A percentile compares a stretch with the other conserved stretches of the same genome.
Evolutionary conservation across 371 early-diverging fungal genomes (phyloP).

Genomic region (Parasitella parasitica): DNA sequence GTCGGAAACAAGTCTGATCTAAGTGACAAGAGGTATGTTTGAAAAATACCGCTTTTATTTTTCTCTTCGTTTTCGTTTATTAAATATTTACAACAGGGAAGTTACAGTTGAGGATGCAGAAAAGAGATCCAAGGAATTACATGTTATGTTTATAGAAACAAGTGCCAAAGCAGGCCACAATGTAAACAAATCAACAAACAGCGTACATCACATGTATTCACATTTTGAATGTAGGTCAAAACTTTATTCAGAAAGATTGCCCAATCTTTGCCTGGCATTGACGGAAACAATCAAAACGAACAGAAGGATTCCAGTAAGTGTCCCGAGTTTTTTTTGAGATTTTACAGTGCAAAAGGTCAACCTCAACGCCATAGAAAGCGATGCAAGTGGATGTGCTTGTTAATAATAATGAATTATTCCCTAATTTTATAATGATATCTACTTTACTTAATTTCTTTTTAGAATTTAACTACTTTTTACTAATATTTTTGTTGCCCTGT

Average conservation of each 20-base stretch:
- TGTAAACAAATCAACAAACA: conserved; percentile 32
- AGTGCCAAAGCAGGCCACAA: conserved; percentile 97
- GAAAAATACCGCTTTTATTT: neutral
- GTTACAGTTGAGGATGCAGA: conserved; percentile 95
- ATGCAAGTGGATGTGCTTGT: conserved; percentile 32
- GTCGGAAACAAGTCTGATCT: conserved; percentile 99
- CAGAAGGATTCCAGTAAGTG: conserved; percentile 29
- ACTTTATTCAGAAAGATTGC: conserved; percentile 93
- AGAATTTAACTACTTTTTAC: neutral
- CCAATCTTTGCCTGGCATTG: conserved; percentile 88
- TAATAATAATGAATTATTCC: conserved; percentile 15
- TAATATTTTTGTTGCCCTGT: neutral
- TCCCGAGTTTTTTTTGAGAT: neutral
- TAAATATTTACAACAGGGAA: conserved; percentile 49
- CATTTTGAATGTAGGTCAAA: conserved; percentile 55
- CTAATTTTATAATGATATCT: neutral
- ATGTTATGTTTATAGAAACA: conserved; percentile 95
- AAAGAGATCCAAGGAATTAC: conserved; percentile 88
- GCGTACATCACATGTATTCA: neutral
- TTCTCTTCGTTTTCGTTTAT: too few species aligned
- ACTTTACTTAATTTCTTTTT: neutral
- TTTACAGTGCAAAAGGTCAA: conserved; percentile 35
- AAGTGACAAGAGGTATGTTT: conserved; percentile 74
- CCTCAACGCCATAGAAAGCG: conserved; percentile 23
- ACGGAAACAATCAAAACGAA: conserved; percentile 46